Evolutionary conservation across 1,284 basidiomycete genomes (phyloP).

Genomic region (Cutaneotrichosporon daszewskae): DNA sequence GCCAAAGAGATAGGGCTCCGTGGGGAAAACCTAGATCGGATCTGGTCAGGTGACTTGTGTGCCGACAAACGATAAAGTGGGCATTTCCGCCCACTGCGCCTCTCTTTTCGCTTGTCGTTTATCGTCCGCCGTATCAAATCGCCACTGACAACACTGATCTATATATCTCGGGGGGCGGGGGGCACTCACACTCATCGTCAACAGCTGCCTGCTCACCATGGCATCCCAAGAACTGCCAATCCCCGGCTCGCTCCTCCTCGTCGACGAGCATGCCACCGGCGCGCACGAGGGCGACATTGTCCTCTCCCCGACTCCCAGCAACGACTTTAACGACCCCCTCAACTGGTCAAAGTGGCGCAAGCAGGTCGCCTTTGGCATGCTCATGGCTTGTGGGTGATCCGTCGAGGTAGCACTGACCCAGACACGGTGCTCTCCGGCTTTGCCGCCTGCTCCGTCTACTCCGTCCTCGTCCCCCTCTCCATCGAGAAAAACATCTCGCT

Average conservation of each 20-base stretch:
- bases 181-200: too few species aligned
- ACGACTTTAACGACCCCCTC: constrained; percentile 23
- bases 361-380: constrained; percentile 15
- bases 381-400: constrained; percentile 14
- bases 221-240: constrained; percentile 18
- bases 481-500: constrained; percentile 18
- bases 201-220: too few species aligned
- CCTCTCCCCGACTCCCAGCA: constrained; percentile 17
- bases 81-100: too few species aligned
- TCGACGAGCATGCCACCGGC: constrained; percentile 7
- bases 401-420: background rate
- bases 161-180: too few species aligned
- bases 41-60: too few species aligned
- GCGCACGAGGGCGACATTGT: constrained; percentile 15
- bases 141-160: too few species aligned
- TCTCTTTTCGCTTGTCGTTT: too few species aligned
- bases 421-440: constrained; percentile 14
- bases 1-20: too few species aligned
- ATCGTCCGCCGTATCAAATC: too few species aligned
- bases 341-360: constrained; percentile 20
- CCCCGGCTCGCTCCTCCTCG: constrained; percentile 19
- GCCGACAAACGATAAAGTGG: too few species aligned
- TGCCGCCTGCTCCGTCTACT: constrained; percentile 15
- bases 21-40: too few species aligned
- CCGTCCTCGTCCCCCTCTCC: constrained; percentile 21